Percentiles rank a stretch among this genome's conserved stretches.
phyloP scores from a whole-genome alignment of 202 grass and related monocot genomes.

The Brachypodium distachyon region DNA sequence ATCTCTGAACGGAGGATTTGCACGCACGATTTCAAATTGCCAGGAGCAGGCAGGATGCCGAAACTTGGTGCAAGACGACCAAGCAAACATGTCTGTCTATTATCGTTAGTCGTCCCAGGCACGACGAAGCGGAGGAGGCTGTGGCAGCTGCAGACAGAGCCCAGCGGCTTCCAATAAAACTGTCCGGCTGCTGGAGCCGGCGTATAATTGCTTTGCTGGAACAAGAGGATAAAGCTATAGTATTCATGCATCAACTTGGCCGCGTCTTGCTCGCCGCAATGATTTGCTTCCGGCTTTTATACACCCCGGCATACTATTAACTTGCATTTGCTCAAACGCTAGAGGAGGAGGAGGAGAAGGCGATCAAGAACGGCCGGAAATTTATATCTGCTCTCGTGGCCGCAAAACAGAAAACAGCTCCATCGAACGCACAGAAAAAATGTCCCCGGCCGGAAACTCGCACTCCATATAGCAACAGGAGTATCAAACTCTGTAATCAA shows the following conservation, averaged over 20 bases:
- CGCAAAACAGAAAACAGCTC: too few species aligned
- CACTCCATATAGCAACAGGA: too few species aligned
- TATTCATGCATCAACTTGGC: neutral
- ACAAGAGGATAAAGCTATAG: neutral
- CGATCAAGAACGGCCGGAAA: too few species aligned
- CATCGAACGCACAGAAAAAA: too few species aligned
- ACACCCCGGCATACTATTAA: too few species aligned
- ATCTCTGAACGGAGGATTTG: too few species aligned
- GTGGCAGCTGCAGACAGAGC: neutral
- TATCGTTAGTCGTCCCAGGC: too few species aligned
- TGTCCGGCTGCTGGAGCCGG: neutral
- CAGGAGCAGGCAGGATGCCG: too few species aligned
- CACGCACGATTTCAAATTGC: neutral
- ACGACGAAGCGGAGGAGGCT: neutral
- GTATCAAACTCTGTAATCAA: too few species aligned
- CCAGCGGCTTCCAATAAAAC: neutral
- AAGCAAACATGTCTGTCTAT: neutral
- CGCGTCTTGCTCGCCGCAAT: neutral
- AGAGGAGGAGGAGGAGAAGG: too few species aligned
- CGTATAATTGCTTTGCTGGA: neutral
- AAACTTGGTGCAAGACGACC: neutral
- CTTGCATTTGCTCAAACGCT: neutral
- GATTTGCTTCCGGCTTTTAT: neutral
- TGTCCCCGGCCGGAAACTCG: too few species aligned
- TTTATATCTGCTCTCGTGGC: too few species aligned